A percentile compares a stretch with the other conserved stretches of the same genome.
Evolutionary conservation across 2,329 filamentous ascomycete species (phyloP).

Genomic region (Epicoccum nigrum): DNA sequence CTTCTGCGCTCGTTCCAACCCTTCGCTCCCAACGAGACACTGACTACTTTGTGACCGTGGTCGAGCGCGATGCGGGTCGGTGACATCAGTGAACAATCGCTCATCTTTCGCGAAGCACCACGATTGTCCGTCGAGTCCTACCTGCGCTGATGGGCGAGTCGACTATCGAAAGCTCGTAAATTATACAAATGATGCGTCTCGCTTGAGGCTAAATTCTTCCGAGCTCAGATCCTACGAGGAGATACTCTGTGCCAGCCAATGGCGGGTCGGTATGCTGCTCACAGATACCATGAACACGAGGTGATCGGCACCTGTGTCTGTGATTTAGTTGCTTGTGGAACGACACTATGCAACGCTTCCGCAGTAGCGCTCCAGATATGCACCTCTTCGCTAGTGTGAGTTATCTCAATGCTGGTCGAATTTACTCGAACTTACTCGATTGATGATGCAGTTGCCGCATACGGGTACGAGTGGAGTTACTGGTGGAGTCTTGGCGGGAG

Average conservation of each 20-base stretch:
- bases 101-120: background rate
- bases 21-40: background rate
- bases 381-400: conserved; percentile 1
- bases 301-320: conserved; percentile 22
- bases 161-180: conserved; percentile 18
- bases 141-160: background rate
- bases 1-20: background rate
- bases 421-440: background rate
- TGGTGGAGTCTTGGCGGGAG: background rate
- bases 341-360: conserved; percentile 17
- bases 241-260: background rate
- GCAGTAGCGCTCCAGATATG: conserved; percentile 1
- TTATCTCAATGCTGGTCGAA: background rate
- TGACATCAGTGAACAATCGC: background rate
- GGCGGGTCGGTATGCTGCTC: conserved; percentile 8
- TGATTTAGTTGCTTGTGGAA: conserved; percentile 10
- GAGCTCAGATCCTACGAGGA: background rate
- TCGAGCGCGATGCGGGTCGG: conserved; percentile 1
- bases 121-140: background rate
- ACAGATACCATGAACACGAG: conserved; percentile 12
- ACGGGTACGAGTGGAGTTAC: background rate
- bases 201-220: conserved; percentile 14
- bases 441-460: conserved; percentile 7
- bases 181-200: conserved; percentile 10
- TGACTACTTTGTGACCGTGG: background rate